Evolutionary conservation across 73 alveolate species (phyloP), one percentile per base, ranked within the genome.

Genomic region (Symbiodinium pilosum): DNA sequence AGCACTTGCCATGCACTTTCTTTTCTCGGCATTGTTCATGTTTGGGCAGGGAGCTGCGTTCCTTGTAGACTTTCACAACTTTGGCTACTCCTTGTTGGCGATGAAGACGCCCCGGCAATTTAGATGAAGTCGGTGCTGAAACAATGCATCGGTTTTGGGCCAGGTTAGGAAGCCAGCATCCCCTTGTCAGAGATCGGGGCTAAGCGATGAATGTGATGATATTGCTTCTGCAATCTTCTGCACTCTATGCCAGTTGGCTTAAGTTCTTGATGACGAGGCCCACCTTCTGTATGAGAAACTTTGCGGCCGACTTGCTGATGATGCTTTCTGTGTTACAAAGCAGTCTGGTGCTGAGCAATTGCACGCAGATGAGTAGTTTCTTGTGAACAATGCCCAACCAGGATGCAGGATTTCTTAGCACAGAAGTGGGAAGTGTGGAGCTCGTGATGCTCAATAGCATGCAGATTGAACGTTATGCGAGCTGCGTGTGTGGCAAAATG

Each of bases 51-150:
- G 99, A 95, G 99, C 99, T 2, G 99, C 99, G 12, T 99, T 99
- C 39, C 99, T 99, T 32, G 94, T 99, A 40, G 99, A 99, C 99
- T 99, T 99, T 99, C 99, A 99, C 99, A 99, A 99, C 99, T 99
- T 99, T 87, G 99, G 99, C 75, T 99, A 99, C 99, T 99, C 99
- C 7, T 99, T 99, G 71, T 88, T 99, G 96, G 99, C 99, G 87
- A 86, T 93, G 43, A 91, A 91, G 97, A 41, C 88, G 16, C 21
- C n/a, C 88, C 43, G 43, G 95, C 95, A 64, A 41, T 43, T 26
- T 30, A 99, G 97, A 32, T 99, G 99, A 77, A 68, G 26, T 26
- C 26, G 43, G 8, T 84, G 38, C n/a, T 32, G 14, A 3, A 28
- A n/a, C n/a, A n/a, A n/a, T n/a, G n/a, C n/a, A n/a, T n/a, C n/a